These are phyloP conservation scores for Acanthamoeba healyi DNA, from an alignment of 208 protist genomes.

Conservation along the genomic window DNA sequence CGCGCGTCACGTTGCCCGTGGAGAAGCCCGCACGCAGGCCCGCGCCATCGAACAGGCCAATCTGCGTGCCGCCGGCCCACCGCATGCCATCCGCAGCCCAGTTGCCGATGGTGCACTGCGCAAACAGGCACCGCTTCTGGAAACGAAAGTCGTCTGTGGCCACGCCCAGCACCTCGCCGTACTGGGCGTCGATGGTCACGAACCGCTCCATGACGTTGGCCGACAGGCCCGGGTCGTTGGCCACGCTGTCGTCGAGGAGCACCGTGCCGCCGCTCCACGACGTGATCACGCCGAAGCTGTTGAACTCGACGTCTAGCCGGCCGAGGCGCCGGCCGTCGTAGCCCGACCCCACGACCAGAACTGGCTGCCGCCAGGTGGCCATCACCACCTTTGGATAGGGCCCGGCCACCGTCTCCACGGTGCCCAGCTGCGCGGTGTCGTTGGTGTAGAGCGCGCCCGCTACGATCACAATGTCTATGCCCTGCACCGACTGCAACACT, in stretches of 20 bases:
- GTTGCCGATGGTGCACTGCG: conserved; percentile 63
- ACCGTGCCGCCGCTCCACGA: conserved; percentile 20
- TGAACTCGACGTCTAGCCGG: conserved; percentile 33
- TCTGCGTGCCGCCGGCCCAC: background rate
- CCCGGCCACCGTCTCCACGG: conserved; percentile 13
- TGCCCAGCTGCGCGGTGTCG: background rate
- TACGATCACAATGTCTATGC: conserved; percentile 68
- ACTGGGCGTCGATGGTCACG: background rate
- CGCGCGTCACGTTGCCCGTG: conserved; percentile 10
- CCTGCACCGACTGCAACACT: conserved; percentile 27
- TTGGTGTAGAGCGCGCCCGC: conserved; percentile 50
- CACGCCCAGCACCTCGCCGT: conserved; percentile 6
- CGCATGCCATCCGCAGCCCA: conserved; percentile 40
- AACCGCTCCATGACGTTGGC: background rate
- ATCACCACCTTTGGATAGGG: conserved; percentile 11
- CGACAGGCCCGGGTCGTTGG: background rate
- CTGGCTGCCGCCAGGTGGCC: conserved; percentile 23
- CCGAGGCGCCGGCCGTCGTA: conserved; percentile 45
- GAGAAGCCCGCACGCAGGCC: conserved; percentile 25
- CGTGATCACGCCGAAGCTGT: conserved; percentile 1
- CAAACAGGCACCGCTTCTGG: conserved; percentile 58
- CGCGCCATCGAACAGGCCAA: conserved; percentile 43
- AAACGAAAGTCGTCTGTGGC: conserved; percentile 28
- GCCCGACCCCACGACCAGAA: conserved; percentile 30
- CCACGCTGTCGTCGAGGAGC: conserved; percentile 13